Evolutionary conservation across 192 early-diverging fungal genomes (phyloP), one percentile per base, ranked within the genome.

Genomic region (Dimargaris cristalligena): DNA sequence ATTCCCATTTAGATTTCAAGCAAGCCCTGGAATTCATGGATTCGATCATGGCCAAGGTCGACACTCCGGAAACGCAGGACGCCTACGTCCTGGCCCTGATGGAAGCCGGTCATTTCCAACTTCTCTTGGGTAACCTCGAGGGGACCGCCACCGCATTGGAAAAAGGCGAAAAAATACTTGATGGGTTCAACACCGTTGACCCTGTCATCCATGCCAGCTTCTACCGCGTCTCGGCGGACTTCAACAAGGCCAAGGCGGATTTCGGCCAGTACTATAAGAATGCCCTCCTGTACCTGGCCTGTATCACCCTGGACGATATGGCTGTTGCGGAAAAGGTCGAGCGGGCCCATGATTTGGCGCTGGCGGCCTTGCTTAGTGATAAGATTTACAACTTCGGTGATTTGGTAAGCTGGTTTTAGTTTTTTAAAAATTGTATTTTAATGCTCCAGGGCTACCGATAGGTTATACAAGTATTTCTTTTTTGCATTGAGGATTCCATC

Each of bases 311-410:
- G 46, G 81, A 92, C 60, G 89, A 91, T 34, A 63, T 99, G 47
- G 71, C 79, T 16, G 23, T 35, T 0, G 74, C 73, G 23, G 94
- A 99, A 67, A 87, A 83, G 55, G 72, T 74, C n/a, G 87, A 90
- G 67, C 78, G 94, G 32, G 96, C 94, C 13, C 86, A 89, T 64
- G 93, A 98, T 62, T 72, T 99, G 65, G 70, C 88, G 0, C 77
- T 99, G 33, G 82, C 88, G 3, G 96, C 94, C 3, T 65, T 99
- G 44, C 74, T 99, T 6, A 93, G 94, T 25, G 91, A 95, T 52
- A 90, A 80, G 20, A 87, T 99, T 44, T 99, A 99, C 74, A 97
- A 97, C 75, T 99, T 99, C 86, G 96, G 96, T 48, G 92, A 97
- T 65, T 72, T 99, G 73, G 84, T 98, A 72, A 76, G 38, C 16